These are phyloP conservation scores for Knoxia roxburghii DNA, from an alignment of 257 asterid species.

Conservation along the genomic window DNA sequence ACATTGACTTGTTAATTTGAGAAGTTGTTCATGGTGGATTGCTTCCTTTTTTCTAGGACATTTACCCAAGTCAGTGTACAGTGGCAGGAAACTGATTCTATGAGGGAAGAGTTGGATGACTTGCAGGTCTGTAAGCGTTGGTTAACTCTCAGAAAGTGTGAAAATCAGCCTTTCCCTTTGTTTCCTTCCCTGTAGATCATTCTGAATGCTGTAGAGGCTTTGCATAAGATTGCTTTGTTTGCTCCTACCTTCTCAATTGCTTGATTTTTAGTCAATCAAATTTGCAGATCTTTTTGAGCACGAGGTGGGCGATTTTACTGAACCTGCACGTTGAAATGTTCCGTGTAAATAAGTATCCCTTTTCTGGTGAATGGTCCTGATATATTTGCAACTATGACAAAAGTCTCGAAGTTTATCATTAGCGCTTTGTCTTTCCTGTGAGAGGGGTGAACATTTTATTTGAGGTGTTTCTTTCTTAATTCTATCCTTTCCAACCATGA, in stretches of 20 bases:
- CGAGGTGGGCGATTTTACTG: conserved; percentile 94
- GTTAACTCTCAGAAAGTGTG: conserved; percentile 11
- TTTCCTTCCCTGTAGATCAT: neutral
- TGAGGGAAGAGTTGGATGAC: conserved; percentile 99
- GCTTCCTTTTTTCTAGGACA: conserved; percentile 58
- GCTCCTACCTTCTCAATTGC: neutral
- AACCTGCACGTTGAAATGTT: conserved; percentile 99
- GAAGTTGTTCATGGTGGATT: conserved; percentile 11
- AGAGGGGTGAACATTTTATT: too few species aligned
- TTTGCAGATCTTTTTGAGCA: conserved; percentile 89
- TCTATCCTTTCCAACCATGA: neutral
- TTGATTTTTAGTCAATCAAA: conserved; percentile 20
- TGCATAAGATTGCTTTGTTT: conserved; percentile 10
- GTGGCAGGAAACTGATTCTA: conserved; percentile 98
- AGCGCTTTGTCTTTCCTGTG: too few species aligned
- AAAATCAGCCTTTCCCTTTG: neutral
- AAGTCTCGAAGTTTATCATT: neutral
- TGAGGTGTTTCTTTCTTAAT: neutral
- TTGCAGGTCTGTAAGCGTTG: conserved; percentile 54
- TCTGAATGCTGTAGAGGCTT: conserved; percentile 2
- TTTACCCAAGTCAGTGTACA: conserved; percentile 98
- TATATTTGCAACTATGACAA: neutral
- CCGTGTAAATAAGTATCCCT: conserved; percentile 98
- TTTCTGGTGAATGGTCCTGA: conserved; percentile 9
- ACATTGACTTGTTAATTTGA: neutral